Conservation (phyloP, 805 yeast genomes). For the Zygosaccharomyces kombuchaensis region DNA sequence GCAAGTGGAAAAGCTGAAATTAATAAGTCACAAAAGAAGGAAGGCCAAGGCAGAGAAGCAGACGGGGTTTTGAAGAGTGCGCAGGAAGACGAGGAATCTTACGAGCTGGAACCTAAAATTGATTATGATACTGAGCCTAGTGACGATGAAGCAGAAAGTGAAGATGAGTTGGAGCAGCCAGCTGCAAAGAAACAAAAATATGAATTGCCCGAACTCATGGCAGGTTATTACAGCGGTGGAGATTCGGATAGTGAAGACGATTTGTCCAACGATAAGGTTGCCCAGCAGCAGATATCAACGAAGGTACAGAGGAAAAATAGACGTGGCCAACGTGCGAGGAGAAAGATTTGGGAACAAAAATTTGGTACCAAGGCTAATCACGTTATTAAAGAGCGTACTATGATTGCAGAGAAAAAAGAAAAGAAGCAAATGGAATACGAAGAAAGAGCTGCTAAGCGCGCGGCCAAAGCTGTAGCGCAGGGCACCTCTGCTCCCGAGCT, state of each 20-base stretch:
- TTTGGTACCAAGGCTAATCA: slow-evolving; percentile 84
- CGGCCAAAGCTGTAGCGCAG: slow-evolving; percentile 42
- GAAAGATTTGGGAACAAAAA: slow-evolving; percentile 92
- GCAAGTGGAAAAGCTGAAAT: slow-evolving; percentile 21
- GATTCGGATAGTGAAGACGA: slow-evolving; percentile 53
- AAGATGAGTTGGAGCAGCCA: slow-evolving; percentile 18
- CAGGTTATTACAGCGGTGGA: slow-evolving; percentile 84
- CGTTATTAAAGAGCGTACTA: slow-evolving; percentile 59
- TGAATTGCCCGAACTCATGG: slow-evolving; percentile 62
- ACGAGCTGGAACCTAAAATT: slow-evolving; percentile 25
- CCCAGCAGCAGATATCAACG: slow-evolving; percentile 34
- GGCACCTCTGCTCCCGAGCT: slow-evolving; percentile 37
- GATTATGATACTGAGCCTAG: slow-evolving; percentile 58
- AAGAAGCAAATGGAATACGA: slow-evolving; percentile 62
- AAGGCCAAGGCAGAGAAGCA: slow-evolving; percentile 23
- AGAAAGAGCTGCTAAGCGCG: slow-evolving; percentile 66
- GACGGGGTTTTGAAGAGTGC: slow-evolving; percentile 22
- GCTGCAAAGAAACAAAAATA: slow-evolving; percentile 29
- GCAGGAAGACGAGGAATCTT: slow-evolving; percentile 32
- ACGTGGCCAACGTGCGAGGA: slow-evolving; percentile 96
- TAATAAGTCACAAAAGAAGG: slow-evolving; percentile 18
- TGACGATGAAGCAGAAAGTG: slow-evolving; percentile 23
- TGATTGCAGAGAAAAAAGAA: slow-evolving; percentile 52
- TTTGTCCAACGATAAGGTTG: slow-evolving; percentile 47
- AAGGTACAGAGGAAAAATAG: slow-evolving; percentile 68